Percentiles rank a stretch among this genome's conserved stretches.
Evolutionary conservation across 2,329 filamentous ascomycete species (phyloP).

Genomic region (Geosmithia putterillii): DNA sequence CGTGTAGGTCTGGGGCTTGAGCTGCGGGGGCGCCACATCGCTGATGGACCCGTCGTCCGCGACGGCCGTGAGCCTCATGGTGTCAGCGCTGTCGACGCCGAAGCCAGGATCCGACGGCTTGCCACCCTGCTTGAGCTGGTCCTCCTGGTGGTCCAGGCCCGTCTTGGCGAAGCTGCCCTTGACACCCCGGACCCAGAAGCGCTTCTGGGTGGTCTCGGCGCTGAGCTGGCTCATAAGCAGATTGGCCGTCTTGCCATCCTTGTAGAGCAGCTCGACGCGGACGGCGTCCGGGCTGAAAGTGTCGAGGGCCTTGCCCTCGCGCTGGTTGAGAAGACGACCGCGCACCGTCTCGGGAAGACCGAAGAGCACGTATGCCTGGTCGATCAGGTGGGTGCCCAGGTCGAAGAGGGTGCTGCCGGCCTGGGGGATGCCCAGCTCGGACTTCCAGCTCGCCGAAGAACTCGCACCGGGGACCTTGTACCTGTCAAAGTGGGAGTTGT

Average conservation of each 20-base stretch:
- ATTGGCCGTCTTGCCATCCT: constrained; percentile 49
- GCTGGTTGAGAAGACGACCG: constrained; percentile 55
- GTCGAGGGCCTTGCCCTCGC: constrained; percentile 28
- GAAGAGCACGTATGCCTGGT: constrained; percentile 61
- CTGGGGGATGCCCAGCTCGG: constrained; percentile 39
- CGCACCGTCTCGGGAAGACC: constrained; percentile 57
- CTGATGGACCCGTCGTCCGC: constrained; percentile 35
- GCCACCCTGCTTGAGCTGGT: constrained; percentile 54
- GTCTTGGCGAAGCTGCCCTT: constrained; percentile 65
- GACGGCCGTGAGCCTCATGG: constrained; percentile 46
- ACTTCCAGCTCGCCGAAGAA: constrained; percentile 55
- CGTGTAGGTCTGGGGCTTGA: constrained; percentile 54
- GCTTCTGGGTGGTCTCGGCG: constrained; percentile 54
- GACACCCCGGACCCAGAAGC: constrained; percentile 67
- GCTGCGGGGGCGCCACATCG: constrained; percentile 39
- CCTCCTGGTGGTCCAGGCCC: constrained; percentile 62
- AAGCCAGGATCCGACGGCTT: constrained; percentile 50
- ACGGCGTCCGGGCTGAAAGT: constrained; percentile 43
- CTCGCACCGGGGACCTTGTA: constrained; percentile 39
- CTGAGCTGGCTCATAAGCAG: constrained; percentile 59
- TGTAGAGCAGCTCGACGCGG: constrained; percentile 56
- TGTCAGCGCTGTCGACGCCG: constrained; percentile 43
- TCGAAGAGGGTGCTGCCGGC: constrained; percentile 63
- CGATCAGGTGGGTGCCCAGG: constrained; percentile 63
- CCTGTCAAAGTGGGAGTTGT: constrained; percentile 71